Base-by-base conservation (phyloP, 2,329 filamentous ascomycete species). In the Trichoderma brevicompactum region DNA sequence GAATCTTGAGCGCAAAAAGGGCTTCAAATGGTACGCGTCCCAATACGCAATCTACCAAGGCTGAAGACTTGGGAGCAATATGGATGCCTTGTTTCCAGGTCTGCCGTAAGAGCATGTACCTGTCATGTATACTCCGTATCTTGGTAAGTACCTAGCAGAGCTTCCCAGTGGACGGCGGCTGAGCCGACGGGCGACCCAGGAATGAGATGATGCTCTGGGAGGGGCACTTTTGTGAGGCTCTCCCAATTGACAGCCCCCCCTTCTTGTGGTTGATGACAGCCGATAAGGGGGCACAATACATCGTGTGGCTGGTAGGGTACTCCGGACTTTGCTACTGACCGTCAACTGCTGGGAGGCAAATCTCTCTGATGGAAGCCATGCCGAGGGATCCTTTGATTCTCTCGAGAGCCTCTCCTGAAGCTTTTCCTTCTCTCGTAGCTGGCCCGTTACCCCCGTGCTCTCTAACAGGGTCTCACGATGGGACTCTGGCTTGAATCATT, bases 191-290 rank as follows among this genome's bases (percentile, higher is more conserved):
- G 38, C 46, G 36, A 23, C 8, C 46, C 48, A 17, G 38, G 59
- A 43, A 62, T 52, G 46, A 36, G 23, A 44, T 36, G 40, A 44
- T 28, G 48, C 38, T 36, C 38, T 36, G 38, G 17, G 59, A 52
- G 59, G 59, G 59, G 59, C 59, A 62, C 59, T 62, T 62, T 62
- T 62, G 59, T 36, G 59, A 62, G 40, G 59, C 59, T 62, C 58
- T 59, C 55, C 43, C 55, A 38, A 28, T 54, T 48, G 55, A 59
- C 13, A 44, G 55, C 23, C 54, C 54, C 58, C 58, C 46, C 23
- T 38, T 62, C 19, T 38, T 44, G 28, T 36, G 48, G 38, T 53
- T 41, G 48, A 36, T 52, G 59, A 52, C 59, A 62, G 59, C 38
- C n/a, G 59, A 62, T 53, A 58, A 62, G 41, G 59, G 59, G 59